These are phyloP conservation scores for Quercus suber DNA, from an alignment of 306 rosid species.

Conservation along the genomic window DNA sequence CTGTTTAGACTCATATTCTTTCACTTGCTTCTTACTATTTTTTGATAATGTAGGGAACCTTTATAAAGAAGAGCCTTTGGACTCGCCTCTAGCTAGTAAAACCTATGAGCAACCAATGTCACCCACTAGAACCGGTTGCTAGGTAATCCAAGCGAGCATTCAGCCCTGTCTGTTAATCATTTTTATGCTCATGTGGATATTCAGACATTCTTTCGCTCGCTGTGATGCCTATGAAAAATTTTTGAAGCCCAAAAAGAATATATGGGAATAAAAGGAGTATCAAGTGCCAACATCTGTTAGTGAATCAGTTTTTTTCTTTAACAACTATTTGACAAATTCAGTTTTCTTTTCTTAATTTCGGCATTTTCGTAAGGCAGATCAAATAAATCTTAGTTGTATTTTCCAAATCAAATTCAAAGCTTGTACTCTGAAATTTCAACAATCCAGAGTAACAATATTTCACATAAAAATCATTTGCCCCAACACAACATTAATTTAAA, in stretches of 20 bases:
- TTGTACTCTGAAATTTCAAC: not conserved
- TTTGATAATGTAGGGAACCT: no score
- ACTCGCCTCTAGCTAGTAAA: no score
- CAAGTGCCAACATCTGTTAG: not conserved
- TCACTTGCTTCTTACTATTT: not conserved
- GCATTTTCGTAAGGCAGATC: not conserved
- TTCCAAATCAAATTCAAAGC: not conserved
- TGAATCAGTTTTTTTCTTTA: not conserved
- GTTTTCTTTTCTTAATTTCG: no score
- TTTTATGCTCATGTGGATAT: no score
- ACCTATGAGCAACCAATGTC: no score
- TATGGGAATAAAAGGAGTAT: not conserved
- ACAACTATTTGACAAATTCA: not conserved
- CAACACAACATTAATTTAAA: not conserved
- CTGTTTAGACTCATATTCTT: not conserved
- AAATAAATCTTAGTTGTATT: not conserved
- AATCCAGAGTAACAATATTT: not conserved
- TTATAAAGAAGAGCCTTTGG: no score
- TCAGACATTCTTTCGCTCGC: no score
- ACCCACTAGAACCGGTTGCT: no score
- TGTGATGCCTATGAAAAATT: not conserved
- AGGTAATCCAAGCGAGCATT: no score
- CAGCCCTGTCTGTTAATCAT: no score
- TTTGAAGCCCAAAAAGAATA: not conserved
- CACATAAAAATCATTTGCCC: not conserved